phyloP scores from a whole-genome alignment of 1,284 basidiomycete genomes.

The Lignosus rhinocerotis region DNA sequence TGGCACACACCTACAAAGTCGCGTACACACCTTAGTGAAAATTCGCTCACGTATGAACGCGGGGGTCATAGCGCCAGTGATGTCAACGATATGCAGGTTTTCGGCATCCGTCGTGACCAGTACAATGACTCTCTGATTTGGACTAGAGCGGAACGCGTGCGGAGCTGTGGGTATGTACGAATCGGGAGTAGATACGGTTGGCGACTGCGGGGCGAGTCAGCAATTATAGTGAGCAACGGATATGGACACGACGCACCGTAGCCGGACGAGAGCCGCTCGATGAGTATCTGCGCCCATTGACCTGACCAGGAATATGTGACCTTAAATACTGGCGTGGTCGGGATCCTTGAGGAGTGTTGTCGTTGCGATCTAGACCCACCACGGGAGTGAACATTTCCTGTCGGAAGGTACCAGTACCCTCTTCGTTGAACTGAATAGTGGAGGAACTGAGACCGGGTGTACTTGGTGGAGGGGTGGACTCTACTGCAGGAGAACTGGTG shows the following conservation, averaged over 20 bases:
- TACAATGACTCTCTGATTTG: slow-evolving; percentile 54
- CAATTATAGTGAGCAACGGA: not conserved
- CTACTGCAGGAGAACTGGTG: slow-evolving; percentile 59
- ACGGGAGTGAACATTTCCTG: slow-evolving; percentile 34
- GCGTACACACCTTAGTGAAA: slow-evolving; percentile 67
- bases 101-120: slow-evolving; percentile 85
- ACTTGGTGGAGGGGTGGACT: slow-evolving; percentile 63
- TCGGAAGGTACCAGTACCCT: slow-evolving; percentile 34
- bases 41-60: slow-evolving; percentile 83
- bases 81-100: slow-evolving; percentile 76
- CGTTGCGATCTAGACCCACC: slow-evolving; percentile 28
- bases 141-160: slow-evolving; percentile 25
- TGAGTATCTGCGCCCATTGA: slow-evolving; percentile 8
- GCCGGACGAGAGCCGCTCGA: slow-evolving; percentile 28
- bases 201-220: slow-evolving; percentile 39
- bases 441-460: slow-evolving; percentile 55
- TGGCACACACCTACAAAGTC: not conserved
- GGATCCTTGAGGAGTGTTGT: slow-evolving; percentile 22
- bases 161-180: slow-evolving; percentile 24
- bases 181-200: slow-evolving; percentile 41
- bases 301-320: slow-evolving; percentile 2
- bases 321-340: slow-evolving; percentile 26
- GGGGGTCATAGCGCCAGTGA: slow-evolving; percentile 68
- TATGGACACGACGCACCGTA: slow-evolving; percentile 38
- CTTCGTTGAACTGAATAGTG: slow-evolving; percentile 42